phyloP scores from a whole-genome alignment of 306 rosid genomes.

The Argentina anserina region DNA sequence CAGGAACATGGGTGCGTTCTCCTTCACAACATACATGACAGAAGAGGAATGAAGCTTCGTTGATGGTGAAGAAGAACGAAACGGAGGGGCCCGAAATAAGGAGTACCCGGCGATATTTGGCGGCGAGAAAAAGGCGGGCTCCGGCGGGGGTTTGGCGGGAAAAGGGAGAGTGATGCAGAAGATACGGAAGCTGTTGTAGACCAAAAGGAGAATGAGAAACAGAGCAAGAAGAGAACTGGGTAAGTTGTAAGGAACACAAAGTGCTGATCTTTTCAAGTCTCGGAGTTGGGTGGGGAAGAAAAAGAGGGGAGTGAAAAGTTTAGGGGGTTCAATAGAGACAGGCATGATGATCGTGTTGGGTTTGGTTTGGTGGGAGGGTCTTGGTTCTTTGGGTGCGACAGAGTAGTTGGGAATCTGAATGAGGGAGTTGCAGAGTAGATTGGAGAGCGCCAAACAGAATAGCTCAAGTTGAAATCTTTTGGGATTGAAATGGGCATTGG shows the following conservation, averaged over 20 bases:
- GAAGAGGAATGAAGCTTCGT: conserved; percentile 39
- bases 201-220: conserved; percentile 51
- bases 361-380: background rate
- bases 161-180: conserved; percentile 49
- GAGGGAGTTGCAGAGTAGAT: background rate
- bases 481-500: conserved; percentile 1
- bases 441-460: background rate
- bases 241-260: conserved; percentile 39
- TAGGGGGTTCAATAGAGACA: conserved; percentile 7
- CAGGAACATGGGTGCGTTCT: conserved; percentile 25
- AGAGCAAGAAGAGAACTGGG: conserved; percentile 54
- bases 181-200: conserved; percentile 55
- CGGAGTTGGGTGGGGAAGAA: conserved; percentile 26
- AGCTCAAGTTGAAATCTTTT: background rate
- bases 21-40: conserved; percentile 28
- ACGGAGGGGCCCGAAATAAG: conserved; percentile 15
- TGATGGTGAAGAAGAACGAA: conserved; percentile 25
- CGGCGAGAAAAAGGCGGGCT: conserved; percentile 17
- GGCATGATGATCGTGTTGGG: conserved; percentile 19
- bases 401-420: conserved; percentile 10
- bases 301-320: conserved; percentile 10
- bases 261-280: conserved; percentile 33
- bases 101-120: background rate
- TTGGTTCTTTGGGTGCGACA: background rate
- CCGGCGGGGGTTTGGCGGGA: conserved; percentile 17